Evolutionary conservation across 2,329 filamentous ascomycete species (phyloP).

Genomic region (Paecilomyces fulvus): DNA sequence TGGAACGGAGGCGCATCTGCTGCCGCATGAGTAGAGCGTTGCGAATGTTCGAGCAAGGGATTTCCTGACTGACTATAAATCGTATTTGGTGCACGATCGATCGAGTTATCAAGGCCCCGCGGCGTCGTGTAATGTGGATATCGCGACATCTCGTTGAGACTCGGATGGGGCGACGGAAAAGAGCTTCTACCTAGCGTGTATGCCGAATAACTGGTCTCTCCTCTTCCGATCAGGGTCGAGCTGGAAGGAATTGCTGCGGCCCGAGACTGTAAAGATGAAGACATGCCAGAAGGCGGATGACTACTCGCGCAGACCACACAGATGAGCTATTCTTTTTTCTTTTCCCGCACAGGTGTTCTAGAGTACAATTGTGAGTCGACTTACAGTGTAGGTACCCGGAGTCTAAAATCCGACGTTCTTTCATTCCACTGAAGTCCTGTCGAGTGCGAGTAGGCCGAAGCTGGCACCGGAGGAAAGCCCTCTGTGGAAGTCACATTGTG

Average conservation of each 20-base stretch:
- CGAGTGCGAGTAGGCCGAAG: constrained; percentile 26
- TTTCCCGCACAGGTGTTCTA: not conserved
- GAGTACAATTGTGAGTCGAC: constrained; percentile 8
- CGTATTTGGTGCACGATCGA: constrained; percentile 22
- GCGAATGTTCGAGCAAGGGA: constrained; percentile 16
- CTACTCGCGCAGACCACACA: constrained; percentile 22
- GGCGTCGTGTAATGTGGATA: constrained; percentile 26
- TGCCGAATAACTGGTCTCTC: constrained; percentile 23
- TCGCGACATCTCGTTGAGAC: constrained; percentile 25
- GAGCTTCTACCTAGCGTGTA: constrained; percentile 26
- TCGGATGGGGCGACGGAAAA: constrained; percentile 19
- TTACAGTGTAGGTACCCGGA: constrained; percentile 33
- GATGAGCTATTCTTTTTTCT: not conserved
- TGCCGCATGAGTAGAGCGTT: constrained; percentile 20
- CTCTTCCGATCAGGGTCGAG: constrained; percentile 30
- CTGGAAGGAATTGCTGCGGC: constrained; percentile 18
- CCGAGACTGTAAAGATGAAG: constrained; percentile 27
- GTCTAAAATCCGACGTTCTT: constrained; percentile 30
- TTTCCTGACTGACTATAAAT: constrained; percentile 19
- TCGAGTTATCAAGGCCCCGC: constrained; percentile 21
- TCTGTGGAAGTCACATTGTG: constrained; percentile 20
- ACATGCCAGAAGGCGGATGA: constrained; percentile 40
- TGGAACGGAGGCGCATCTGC: constrained; percentile 36
- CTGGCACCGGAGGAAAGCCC: constrained; percentile 23
- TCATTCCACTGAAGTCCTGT: constrained; percentile 24